Percentiles rank a stretch among this genome's conserved stretches.
Conservation (phyloP, 2,329 filamentous ascomycete genomes). For the Immersiporthe knoxdaviesiana region DNA sequence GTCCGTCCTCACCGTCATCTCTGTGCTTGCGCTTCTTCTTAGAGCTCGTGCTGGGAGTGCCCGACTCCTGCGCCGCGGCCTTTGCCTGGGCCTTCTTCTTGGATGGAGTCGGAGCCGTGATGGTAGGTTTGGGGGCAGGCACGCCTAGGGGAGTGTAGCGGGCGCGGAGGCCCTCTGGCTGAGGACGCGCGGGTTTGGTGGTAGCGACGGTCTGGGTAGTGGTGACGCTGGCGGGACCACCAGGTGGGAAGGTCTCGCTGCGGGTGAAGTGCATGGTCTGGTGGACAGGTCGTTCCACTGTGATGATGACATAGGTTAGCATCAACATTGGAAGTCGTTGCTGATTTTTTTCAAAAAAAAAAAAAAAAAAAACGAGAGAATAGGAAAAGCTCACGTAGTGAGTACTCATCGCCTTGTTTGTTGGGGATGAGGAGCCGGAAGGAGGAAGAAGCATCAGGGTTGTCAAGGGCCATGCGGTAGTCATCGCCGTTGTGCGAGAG, state of each 20-base stretch:
- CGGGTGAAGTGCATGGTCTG: conserved; percentile 65
- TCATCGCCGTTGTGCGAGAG: conserved; percentile 66
- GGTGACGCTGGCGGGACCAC: conserved; percentile 35
- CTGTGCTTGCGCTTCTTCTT: conserved; percentile 48
- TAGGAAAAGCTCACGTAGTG: not conserved
- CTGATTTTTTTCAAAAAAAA: no score
- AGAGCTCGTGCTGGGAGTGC: conserved; percentile 29
- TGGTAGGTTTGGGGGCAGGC: conserved; percentile 33
- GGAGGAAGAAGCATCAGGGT: conserved; percentile 52
- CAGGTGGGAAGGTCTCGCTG: conserved; percentile 37
- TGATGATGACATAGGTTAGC: conserved; percentile 29
- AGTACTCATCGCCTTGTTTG: conserved; percentile 47
- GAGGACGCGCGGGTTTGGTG: conserved; percentile 59
- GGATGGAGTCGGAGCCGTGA: conserved; percentile 20
- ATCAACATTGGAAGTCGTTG: conserved; percentile 25
- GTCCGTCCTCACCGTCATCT: conserved; percentile 35
- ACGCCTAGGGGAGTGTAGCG: conserved; percentile 70
- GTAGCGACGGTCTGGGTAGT: conserved; percentile 45
- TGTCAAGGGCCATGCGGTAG: conserved; percentile 63
- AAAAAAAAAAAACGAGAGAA: no score
- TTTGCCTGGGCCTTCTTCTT: conserved; percentile 21
- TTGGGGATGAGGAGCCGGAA: conserved; percentile 66
- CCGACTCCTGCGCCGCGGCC: conserved; percentile 25
- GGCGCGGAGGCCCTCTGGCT: conserved; percentile 69
- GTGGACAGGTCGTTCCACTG: conserved; percentile 53